Percentiles rank a stretch among this genome's conserved stretches.
Conservation (phyloP, 306 rosid species). For the Castanospermum australe region DNA sequence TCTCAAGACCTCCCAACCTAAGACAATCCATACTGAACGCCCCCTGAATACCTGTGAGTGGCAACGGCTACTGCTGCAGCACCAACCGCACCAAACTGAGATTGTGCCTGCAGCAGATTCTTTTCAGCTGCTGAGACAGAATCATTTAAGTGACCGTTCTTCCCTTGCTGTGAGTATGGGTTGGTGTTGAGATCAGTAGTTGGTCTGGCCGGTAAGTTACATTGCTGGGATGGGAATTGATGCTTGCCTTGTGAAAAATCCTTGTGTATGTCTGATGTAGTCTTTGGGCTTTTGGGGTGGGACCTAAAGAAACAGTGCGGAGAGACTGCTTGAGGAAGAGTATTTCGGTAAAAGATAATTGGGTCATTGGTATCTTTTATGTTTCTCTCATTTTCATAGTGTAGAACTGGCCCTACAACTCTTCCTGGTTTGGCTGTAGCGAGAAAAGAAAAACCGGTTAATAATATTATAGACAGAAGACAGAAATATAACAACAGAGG, state of each 20-base stretch:
- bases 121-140: constrained; percentile 28
- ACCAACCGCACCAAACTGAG: constrained; percentile 58
- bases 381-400: constrained; percentile 46
- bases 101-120: constrained; percentile 50
- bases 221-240: constrained; percentile 27
- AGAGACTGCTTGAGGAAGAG: constrained; percentile 36
- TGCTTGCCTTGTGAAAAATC: constrained; percentile 36
- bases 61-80: constrained; percentile 56
- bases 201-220: constrained; percentile 30
- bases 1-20: constrained; percentile 23
- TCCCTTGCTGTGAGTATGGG: constrained; percentile 39
- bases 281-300: constrained; percentile 34
- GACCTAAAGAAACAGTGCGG: constrained; percentile 35
- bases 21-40: constrained; percentile 44
- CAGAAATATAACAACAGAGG: background rate
- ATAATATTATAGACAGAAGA: background rate
- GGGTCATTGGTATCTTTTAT: constrained; percentile 34
- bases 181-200: constrained; percentile 41
- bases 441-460: background rate
- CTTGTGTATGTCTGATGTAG: constrained; percentile 28
- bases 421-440: constrained; percentile 65
- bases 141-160: constrained; percentile 37
- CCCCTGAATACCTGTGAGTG: constrained; percentile 51
- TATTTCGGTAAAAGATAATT: constrained; percentile 38
- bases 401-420: constrained; percentile 60